Percentiles rank a stretch among this genome's conserved stretches.
These are phyloP conservation scores for Gelatoporia subvermispora DNA, from an alignment of 768 basidiomycete species.

Conservation along the genomic window DNA sequence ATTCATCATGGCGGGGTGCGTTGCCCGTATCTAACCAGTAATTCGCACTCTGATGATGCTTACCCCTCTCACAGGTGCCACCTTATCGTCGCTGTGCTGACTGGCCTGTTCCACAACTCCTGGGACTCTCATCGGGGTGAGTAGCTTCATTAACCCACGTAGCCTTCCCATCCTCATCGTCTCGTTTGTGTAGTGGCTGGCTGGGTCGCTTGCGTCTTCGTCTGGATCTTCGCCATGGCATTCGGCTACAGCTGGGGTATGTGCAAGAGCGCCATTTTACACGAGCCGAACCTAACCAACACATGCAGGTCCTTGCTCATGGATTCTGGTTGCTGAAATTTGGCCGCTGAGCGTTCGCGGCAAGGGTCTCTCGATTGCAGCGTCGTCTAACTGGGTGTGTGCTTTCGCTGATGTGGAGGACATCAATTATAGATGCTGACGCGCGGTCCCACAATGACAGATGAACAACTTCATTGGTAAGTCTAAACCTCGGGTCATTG, in stretches of 20 bases:
- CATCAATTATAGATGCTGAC: too few species aligned
- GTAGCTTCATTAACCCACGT: background rate
- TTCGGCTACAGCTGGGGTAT: constrained; percentile 76
- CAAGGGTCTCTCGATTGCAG: constrained; percentile 71
- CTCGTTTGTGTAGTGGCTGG: constrained; percentile 45
- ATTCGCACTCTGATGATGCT: constrained; percentile 13
- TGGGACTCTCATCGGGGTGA: constrained; percentile 32
- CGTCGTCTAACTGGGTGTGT: constrained; percentile 70
- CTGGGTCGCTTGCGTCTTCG: constrained; percentile 64
- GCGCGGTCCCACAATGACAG: constrained; percentile 23
- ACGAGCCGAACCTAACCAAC: background rate
- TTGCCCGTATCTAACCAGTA: constrained; percentile 1
- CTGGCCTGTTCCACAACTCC: constrained; percentile 50
- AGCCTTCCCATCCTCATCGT: background rate
- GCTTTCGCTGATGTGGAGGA: background rate
- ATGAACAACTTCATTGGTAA: constrained; percentile 76
- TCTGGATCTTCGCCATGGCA: constrained; percentile 72
- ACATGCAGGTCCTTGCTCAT: constrained; percentile 54
- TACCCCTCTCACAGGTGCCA: constrained; percentile 45
- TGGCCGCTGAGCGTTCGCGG: constrained; percentile 70
- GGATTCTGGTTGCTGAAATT: constrained; percentile 75
- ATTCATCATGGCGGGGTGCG: constrained; percentile 62
- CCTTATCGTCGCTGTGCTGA: constrained; percentile 63
- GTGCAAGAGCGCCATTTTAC: background rate
- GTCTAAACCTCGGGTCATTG: constrained; percentile 10